Evolutionary conservation across 129 eudicot genomes (phyloP), one percentile per base, ranked within the genome.

Genomic region (Smallanthus sonchifolius): DNA sequence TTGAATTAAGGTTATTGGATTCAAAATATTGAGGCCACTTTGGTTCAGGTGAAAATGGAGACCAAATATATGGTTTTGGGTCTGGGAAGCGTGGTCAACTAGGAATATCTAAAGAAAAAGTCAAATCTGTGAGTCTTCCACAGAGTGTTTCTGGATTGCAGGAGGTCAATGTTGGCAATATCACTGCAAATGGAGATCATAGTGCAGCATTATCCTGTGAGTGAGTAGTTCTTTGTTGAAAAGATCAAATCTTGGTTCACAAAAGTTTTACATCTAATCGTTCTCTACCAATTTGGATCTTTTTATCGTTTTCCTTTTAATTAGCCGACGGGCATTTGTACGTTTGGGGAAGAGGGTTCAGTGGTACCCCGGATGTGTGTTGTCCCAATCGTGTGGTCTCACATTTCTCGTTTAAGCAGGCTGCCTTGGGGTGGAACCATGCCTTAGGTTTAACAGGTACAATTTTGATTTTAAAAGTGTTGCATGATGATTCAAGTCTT

Each of bases 61-160:
- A 83, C 60, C 83, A 79, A 67, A 85, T 94, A 14, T 86, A 75
- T 74, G 84, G 98, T 73, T 94, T 90, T 82, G 98, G 98, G 47
- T 94, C 87, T n/a, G 98, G 91, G 38, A 94, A 90, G 77, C 96
- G 93, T 67, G 98, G 98, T 67, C 98, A 94, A 62, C 77, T 94
- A 54, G 91, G 96, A 44, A 80, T 83, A 74, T 87, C 96, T 30
- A 75, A 74, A 0, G 86, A 85, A 61, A 90, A 82, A 70, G 80
- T 85, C 17, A 86, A 72, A 79, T 83, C 83, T 73, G 49, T 83
- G 67, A 81, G 64, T 70, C 60, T 78, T 72, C 97, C 98, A 37
- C 89, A 86, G 71, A 45, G 72, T 59, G 81, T 82, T 62, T 38
- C 40, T 56, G 96, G 96, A 34, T 76, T 94, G 55, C 75, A 81